Conservation (phyloP, 2,329 filamentous ascomycete genomes). For the Whalleya microplaca region DNA sequence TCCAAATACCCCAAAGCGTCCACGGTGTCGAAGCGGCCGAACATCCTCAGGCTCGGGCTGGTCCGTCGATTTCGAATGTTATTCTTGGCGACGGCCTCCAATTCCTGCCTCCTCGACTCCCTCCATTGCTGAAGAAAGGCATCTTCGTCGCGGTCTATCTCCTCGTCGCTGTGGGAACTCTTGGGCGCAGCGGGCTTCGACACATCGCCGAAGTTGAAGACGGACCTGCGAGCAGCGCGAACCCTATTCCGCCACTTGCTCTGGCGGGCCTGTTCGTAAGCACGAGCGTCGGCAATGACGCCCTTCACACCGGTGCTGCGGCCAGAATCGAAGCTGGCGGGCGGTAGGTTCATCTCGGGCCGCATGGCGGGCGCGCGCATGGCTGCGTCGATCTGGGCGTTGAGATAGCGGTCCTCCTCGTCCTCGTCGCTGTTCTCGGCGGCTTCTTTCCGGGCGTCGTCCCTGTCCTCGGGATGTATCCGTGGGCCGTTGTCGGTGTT, state of each 20-base stretch:
- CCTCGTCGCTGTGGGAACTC: slow-evolving; percentile 51
- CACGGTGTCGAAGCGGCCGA: slow-evolving; percentile 79
- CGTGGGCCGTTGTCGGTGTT: slow-evolving; percentile 49
- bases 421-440: slow-evolving; percentile 55
- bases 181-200: slow-evolving; percentile 35
- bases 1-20: slow-evolving; percentile 94
- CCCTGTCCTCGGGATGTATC: slow-evolving; percentile 63
- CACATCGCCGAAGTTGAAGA: slow-evolving; percentile 52
- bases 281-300: slow-evolving; percentile 81
- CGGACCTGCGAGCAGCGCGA: slow-evolving; percentile 56
- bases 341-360: slow-evolving; percentile 61
- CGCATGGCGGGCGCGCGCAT: slow-evolving; percentile 66
- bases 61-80: slow-evolving; percentile 67
- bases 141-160: slow-evolving; percentile 69
- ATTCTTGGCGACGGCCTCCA: slow-evolving; percentile 64
- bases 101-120: slow-evolving; percentile 75
- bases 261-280: slow-evolving; percentile 70
- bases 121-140: slow-evolving; percentile 85
- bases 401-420: slow-evolving; percentile 57
- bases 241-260: slow-evolving; percentile 58
- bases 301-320: slow-evolving; percentile 82
- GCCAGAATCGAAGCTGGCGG: slow-evolving; percentile 65
- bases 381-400: slow-evolving; percentile 61
- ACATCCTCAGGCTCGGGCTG: slow-evolving; percentile 77
- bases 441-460: slow-evolving; percentile 47